A percentile compares a stretch with the other conserved stretches of the same genome.
These are phyloP conservation scores for Fraxinus platypoda DNA, from an alignment of 305 asterid genomes.

Conservation along the genomic window DNA sequence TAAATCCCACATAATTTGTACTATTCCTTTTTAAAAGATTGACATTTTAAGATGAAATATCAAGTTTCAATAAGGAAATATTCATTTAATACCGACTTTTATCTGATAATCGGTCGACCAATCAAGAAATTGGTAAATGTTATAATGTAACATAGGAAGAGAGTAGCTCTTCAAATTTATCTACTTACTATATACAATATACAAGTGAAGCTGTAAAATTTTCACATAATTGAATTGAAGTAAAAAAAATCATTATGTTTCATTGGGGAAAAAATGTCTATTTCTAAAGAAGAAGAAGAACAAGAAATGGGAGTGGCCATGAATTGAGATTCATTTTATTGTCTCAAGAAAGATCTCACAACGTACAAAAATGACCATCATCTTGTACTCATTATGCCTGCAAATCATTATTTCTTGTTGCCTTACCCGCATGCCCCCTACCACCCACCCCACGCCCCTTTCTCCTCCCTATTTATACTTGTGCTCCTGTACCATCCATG, in stretches of 20 bases:
- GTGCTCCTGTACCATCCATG: conserved; percentile 38
- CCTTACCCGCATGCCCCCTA: conserved; percentile 65
- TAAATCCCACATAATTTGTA: neutral
- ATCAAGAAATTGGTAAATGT: neutral
- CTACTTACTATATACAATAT: neutral
- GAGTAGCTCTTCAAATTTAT: neutral
- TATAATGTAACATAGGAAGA: neutral
- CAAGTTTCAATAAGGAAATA: neutral
- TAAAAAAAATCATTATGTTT: neutral
- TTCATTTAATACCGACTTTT: neutral
- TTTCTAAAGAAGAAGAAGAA: neutral
- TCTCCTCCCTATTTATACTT: conserved; percentile 33
- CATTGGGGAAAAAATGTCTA: neutral
- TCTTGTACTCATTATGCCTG: conserved; percentile 85
- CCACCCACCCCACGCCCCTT: conserved; percentile 15
- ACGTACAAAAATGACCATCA: conserved; percentile 52
- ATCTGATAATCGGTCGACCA: neutral
- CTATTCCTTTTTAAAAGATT: neutral
- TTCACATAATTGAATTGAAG: neutral
- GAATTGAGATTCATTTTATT: conserved; percentile 49
- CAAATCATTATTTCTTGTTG: conserved; percentile 67
- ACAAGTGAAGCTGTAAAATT: neutral
- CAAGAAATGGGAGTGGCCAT: conserved; percentile 36
- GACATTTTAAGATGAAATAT: neutral
- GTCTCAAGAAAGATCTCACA: conserved; percentile 52